Evolutionary conservation across 2,329 filamentous ascomycete species (phyloP), one percentile per base, ranked within the genome.

Genomic region (Hypoxylon sp.): DNA sequence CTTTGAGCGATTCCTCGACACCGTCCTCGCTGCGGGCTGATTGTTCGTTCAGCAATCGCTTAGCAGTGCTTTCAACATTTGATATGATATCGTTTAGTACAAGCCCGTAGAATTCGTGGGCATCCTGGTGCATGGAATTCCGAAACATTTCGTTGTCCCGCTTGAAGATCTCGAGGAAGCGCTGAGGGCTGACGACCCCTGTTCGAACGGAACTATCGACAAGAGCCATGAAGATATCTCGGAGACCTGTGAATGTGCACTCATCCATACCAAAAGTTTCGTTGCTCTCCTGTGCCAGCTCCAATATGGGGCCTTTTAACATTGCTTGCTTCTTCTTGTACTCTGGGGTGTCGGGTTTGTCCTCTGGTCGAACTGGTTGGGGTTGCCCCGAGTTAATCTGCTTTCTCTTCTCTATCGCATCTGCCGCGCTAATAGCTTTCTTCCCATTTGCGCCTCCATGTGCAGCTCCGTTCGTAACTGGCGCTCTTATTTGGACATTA

Each of bases 281-380:
- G 6, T 90, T 86, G 75, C 94, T 96, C 74, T 96, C 93, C 73
- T 91, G 90, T 52, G 90, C 88, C 78, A 98, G 87, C 73, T 96
- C 92, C 61, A 98, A 79, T 37, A 97, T 90, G 0, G 96, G 96
- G 0, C 96, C 93, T 45, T 91, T 91, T 65, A 94, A 85, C 83
- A 98, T 89, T 16, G 94, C 94, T 77, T 96, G 90, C 81, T 97
- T 97, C 84, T 99, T 99, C 81, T 97, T 97, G 81, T 96, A 97
- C 80, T 99, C 96, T 0, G 95, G 93, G 1, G 94, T 94, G 75
- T 98, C 94, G 67, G 92, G 92, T 78, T 94, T 97, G 75, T 98
- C 96, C 78, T 98, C 96, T 7, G 93, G 92, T 72, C 94, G 83
- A 43, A 84, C 67, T 2, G 84, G 84, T 16, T 85, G 81, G 23